Evolutionary conservation across 257 asterid genomes (phyloP), one percentile per base, ranked within the genome.

Genomic region (Forsythia suspensa): DNA sequence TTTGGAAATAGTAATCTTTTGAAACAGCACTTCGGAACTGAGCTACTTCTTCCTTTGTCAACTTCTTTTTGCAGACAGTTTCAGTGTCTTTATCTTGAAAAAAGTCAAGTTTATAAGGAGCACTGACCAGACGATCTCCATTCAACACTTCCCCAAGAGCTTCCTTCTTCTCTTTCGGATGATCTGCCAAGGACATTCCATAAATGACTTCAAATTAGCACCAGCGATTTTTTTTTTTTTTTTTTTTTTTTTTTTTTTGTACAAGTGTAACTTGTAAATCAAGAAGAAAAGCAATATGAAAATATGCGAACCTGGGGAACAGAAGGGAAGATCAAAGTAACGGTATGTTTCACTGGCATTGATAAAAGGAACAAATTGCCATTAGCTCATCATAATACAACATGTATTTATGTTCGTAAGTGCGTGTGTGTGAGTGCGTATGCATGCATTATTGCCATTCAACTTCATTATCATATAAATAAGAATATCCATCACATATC

Each of bases 311-410:
- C 91, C 91, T 82, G 91, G 89, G 48, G 80, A 66, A 78, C 91
- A 88, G 79, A 88, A 88, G 18, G 91, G 91, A 75, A 88, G 91
- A 73, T 88, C 91, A 21, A 88, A 88, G 51, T 79, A 88, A 21
- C 91, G 86, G 55, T 88, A 85, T 43, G 89, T 88, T 80, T 88
- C 91, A 77, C 91, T 88, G 82, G 69, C 69, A 63, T 10, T 8
- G 2, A 20, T 13, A 8, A 46, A 18, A 46, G 37, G 21, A 63
- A 63, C 69, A 63, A 51, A 6, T 63, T 8, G 69, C 39, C 16
- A 63, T 63, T 63, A 63, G 69, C 55, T 46, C 55, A 5, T 46
- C 24, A n/a, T 0, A 61, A n/a, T 7, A 4, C 2, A 61, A 8
- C 24, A 63, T 8, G n/a, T 21, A 9, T 63, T 0, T 21, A 8